phyloP scores from a whole-genome alignment of 148 eudicot genomes.

The Dysphania ambrosioides region DNA sequence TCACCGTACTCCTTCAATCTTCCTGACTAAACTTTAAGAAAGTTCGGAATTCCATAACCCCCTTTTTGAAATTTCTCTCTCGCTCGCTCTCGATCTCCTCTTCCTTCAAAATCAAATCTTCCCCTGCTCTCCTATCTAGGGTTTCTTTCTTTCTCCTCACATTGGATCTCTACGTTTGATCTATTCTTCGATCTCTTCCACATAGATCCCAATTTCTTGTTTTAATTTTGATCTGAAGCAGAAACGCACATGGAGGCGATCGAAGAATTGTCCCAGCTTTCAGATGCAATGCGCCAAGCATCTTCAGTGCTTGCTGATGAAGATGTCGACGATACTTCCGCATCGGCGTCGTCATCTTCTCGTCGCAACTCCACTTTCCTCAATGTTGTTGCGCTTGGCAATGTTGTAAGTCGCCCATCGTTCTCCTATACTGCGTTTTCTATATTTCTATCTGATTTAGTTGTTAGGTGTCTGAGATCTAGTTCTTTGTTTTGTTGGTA shows the following conservation, averaged over 20 bases:
- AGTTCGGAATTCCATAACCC: not conserved
- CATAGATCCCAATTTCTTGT: slow-evolving; percentile 16
- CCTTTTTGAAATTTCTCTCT: slow-evolving; percentile 3
- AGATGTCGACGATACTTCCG: slow-evolving; percentile 60
- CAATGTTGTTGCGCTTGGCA: slow-evolving; percentile 87
- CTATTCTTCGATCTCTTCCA: not conserved
- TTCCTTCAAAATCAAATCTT: slow-evolving; percentile 5
- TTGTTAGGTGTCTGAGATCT: slow-evolving; percentile 31
- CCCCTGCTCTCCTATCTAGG: slow-evolving; percentile 12
- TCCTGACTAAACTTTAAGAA: not conserved
- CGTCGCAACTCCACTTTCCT: slow-evolving; percentile 73
- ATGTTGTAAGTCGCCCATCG: slow-evolving; percentile 52
- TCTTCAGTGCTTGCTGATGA: slow-evolving; percentile 85
- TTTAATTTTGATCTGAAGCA: slow-evolving; percentile 7
- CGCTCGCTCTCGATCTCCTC: slow-evolving; percentile 3
- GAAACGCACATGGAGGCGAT: slow-evolving; percentile 90
- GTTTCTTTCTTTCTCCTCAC: slow-evolving; percentile 26
- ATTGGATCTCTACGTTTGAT: not conserved
- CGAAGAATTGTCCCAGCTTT: slow-evolving; percentile 77
- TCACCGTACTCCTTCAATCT: not conserved
- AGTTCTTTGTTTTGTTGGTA: slow-evolving; percentile 7
- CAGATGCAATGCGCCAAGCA: slow-evolving; percentile 91
- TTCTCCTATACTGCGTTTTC: not conserved
- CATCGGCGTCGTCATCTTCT: slow-evolving; percentile 41
- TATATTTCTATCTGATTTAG: not conserved